phyloP scores from a whole-genome alignment of 768 basidiomycete species.

The Dioszegia crocea region DNA sequence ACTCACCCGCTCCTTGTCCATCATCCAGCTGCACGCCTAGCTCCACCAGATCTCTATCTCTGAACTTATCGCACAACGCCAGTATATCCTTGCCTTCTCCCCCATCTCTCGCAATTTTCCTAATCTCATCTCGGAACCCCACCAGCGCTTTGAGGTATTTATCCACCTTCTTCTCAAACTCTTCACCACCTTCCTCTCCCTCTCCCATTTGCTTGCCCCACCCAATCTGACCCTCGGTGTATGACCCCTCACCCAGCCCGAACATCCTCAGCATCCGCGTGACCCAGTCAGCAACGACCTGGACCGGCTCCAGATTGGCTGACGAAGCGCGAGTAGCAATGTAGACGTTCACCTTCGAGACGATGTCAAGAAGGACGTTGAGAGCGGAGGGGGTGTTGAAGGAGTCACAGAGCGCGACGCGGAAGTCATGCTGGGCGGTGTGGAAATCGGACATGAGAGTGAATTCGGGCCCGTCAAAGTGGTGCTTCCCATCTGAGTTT shows the following conservation, averaged over 20 bases:
- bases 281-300: slow-evolving; percentile 56
- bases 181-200: slow-evolving; percentile 50
- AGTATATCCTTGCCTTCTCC: slow-evolving; percentile 73
- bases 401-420: slow-evolving; percentile 84
- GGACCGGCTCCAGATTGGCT: slow-evolving; percentile 60
- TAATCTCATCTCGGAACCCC: slow-evolving; percentile 84
- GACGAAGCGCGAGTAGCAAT: slow-evolving; percentile 53
- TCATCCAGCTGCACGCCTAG: slow-evolving; percentile 94
- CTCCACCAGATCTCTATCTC: slow-evolving; percentile 85
- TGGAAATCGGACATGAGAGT: slow-evolving; percentile 70
- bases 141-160: slow-evolving; percentile 82
- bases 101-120: slow-evolving; percentile 67
- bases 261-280: slow-evolving; percentile 56
- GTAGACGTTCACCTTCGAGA: slow-evolving; percentile 83
- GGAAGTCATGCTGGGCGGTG: slow-evolving; percentile 70
- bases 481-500: slow-evolving; percentile 50
- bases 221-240: slow-evolving; percentile 58
- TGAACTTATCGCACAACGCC: slow-evolving; percentile 77
- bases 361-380: slow-evolving; percentile 68
- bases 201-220: slow-evolving; percentile 66
- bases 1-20: slow-evolving; percentile 66
- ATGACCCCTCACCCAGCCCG: slow-evolving; percentile 57
- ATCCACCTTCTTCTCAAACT: slow-evolving; percentile 82
- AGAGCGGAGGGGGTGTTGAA: slow-evolving; percentile 91
- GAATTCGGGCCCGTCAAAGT: slow-evolving; percentile 58